A percentile compares a stretch with the other conserved stretches of the same genome.
Evolutionary conservation across 495 filamentous ascomycete species (phyloP).

Genomic region (Chaetomium cochliodes): DNA sequence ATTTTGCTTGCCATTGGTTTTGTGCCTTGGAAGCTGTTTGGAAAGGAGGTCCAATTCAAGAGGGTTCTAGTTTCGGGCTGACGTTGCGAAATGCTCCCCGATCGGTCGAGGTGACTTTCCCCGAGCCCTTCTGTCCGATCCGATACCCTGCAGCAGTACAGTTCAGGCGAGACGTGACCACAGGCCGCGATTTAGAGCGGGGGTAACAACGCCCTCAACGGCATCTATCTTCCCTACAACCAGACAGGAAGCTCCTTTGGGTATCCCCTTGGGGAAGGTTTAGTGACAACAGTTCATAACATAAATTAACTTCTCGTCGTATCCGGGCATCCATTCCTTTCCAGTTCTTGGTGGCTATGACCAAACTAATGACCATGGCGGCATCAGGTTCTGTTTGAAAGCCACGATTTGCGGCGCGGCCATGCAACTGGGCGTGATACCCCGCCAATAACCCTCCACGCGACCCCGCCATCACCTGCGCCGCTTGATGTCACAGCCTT

Average conservation of each 20-base stretch:
- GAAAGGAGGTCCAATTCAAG: slow-evolving; percentile 11
- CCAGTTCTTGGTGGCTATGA: too few relatives aligned
- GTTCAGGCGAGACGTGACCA: background rate
- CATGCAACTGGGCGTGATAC: background rate
- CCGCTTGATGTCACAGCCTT: slow-evolving; percentile 19
- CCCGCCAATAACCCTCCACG: background rate
- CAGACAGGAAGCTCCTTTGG: background rate
- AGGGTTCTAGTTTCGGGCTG: background rate
- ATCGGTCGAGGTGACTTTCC: background rate
- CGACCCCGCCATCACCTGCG: slow-evolving; percentile 15
- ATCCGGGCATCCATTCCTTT: too few relatives aligned
- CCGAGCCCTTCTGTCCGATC: too few relatives aligned
- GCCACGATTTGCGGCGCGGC: slow-evolving; percentile 1
- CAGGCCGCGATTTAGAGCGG: background rate
- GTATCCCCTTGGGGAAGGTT: too few relatives aligned
- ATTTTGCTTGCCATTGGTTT: slow-evolving; percentile 37
- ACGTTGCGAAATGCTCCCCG: background rate
- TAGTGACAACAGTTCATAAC: too few relatives aligned
- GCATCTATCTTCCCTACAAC: background rate
- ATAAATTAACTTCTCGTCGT: too few relatives aligned
- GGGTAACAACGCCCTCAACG: background rate
- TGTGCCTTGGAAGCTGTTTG: background rate
- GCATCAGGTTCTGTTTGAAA: background rate
- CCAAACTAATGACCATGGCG: too few relatives aligned
- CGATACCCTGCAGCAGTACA: background rate